A percentile compares a stretch with the other conserved stretches of the same genome.
Evolutionary conservation across 352 stramenopile genomes (phyloP).

Genomic region (Globisporangium heterothallicum): DNA sequence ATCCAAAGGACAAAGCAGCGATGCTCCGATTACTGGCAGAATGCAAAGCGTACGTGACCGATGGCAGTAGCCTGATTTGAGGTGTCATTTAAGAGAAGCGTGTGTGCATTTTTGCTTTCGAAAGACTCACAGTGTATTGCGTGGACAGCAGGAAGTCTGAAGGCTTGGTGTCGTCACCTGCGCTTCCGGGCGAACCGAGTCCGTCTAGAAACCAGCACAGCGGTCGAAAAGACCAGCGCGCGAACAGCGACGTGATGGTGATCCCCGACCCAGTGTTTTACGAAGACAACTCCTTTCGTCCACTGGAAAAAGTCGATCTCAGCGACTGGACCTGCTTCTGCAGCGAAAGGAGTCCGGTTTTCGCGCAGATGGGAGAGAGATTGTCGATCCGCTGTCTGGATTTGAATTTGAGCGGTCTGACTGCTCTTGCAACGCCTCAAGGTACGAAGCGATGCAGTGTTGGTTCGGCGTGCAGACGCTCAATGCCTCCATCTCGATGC

Average conservation of each 20-base stretch:
- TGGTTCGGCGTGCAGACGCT: background rate
- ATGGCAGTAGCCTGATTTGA: background rate
- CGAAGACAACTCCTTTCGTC: conserved; percentile 40
- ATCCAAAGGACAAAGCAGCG: conserved; percentile 27
- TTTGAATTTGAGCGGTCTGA: conserved; percentile 39
- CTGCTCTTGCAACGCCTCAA: conserved; percentile 16
- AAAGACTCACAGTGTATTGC: background rate
- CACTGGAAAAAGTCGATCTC: conserved; percentile 33
- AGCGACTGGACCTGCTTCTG: conserved; percentile 51
- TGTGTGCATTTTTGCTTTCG: background rate
- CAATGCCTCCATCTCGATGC: background rate
- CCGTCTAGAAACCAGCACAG: conserved; percentile 35
- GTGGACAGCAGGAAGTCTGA: conserved; percentile 13
- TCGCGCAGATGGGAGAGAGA: conserved; percentile 34
- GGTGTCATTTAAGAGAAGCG: background rate
- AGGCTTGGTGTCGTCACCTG: background rate
- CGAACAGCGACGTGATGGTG: background rate
- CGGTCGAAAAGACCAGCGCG: conserved; percentile 6
- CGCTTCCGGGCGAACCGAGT: background rate
- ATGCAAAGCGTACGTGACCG: conserved; percentile 35
- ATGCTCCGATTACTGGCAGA: conserved; percentile 39
- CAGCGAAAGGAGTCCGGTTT: conserved; percentile 11
- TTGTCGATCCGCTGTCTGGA: conserved; percentile 40
- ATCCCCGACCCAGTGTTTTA: conserved; percentile 57
- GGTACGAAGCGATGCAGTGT: conserved; percentile 18